Evolutionary conservation across 352 stramenopile species (phyloP).

Genomic region (Globisporangium iwayamae): DNA sequence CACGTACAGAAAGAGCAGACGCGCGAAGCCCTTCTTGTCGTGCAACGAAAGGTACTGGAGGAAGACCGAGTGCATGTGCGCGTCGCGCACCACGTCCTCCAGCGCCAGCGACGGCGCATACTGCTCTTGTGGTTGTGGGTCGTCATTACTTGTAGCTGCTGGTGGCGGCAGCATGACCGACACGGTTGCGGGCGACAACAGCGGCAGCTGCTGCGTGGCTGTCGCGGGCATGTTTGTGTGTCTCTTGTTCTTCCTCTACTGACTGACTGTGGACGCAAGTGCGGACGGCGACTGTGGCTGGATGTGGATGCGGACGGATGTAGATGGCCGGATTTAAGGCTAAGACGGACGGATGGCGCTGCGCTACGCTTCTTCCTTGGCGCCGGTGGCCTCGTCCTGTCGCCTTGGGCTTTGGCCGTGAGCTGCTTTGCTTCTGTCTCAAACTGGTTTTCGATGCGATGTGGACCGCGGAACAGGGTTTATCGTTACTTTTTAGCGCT

Average conservation of each 20-base stretch:
- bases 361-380: background rate
- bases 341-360: background rate
- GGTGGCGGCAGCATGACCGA: slow-evolving; percentile 10
- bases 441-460: slow-evolving; percentile 3
- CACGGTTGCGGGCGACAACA: background rate
- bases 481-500: slow-evolving; percentile 6
- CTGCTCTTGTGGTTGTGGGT: background rate
- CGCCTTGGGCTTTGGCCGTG: background rate
- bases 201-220: slow-evolving; percentile 1
- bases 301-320: background rate
- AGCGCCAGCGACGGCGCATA: slow-evolving; percentile 36
- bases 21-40: slow-evolving; percentile 73
- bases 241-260: background rate
- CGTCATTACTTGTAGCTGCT: background rate
- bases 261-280: background rate
- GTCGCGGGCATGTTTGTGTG: slow-evolving; percentile 11
- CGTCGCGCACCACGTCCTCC: slow-evolving; percentile 67
- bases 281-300: background rate
- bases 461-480: background rate
- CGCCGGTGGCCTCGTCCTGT: background rate
- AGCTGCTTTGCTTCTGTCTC: slow-evolving; percentile 1
- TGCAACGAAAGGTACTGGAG: slow-evolving; percentile 67
- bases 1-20: slow-evolving; percentile 72
- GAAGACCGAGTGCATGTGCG: slow-evolving; percentile 77
- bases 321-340: too few relatives aligned